Conservation (phyloP, 139 green algal species). For the Chlamydomonas sphaeroides region DNA sequence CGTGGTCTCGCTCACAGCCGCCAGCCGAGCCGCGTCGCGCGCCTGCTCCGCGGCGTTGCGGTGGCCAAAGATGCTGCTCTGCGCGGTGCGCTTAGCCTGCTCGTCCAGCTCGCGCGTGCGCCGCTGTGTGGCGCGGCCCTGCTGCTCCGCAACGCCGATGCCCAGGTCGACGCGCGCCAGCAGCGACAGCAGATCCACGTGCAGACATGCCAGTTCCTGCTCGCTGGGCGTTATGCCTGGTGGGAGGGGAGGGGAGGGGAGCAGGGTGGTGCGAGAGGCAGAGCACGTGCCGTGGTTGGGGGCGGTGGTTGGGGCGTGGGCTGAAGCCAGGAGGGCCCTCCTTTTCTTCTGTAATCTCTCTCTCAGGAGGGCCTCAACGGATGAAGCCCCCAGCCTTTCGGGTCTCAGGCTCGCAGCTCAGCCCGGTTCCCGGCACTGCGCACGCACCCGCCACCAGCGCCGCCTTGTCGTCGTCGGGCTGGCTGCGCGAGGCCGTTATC, state of each 20-base stretch:
- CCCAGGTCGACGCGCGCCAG: conserved; percentile 66
- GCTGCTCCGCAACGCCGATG: conserved; percentile 65
- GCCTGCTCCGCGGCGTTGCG: conserved; percentile 60
- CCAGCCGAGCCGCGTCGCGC: conserved; percentile 51
- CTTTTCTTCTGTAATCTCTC: too few species aligned
- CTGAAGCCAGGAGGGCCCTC: too few species aligned
- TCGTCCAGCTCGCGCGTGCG: conserved; percentile 29
- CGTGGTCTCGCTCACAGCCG: conserved; percentile 23
- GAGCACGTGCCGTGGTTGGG: neutral
- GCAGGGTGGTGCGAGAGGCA: neutral
- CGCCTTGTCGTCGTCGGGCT: conserved; percentile 49
- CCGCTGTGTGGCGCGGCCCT: neutral
- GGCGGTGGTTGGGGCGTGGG: neutral
- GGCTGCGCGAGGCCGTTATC: conserved; percentile 60
- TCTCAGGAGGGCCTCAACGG: too few species aligned
- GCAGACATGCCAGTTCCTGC: conserved; percentile 70
- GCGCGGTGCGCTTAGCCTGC: conserved; percentile 45
- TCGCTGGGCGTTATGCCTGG: conserved; percentile 66
- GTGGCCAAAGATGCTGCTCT: conserved; percentile 66
- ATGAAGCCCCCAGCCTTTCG: too few species aligned
- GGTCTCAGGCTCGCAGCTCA: too few species aligned
- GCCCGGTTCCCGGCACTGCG: too few species aligned
- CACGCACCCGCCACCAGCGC: conserved; percentile 36
- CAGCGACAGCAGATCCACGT: conserved; percentile 64
- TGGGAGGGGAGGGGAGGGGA: neutral